These are phyloP conservation scores for Lyophyllum shimeji DNA, from an alignment of 768 basidiomycete species.

Conservation along the genomic window DNA sequence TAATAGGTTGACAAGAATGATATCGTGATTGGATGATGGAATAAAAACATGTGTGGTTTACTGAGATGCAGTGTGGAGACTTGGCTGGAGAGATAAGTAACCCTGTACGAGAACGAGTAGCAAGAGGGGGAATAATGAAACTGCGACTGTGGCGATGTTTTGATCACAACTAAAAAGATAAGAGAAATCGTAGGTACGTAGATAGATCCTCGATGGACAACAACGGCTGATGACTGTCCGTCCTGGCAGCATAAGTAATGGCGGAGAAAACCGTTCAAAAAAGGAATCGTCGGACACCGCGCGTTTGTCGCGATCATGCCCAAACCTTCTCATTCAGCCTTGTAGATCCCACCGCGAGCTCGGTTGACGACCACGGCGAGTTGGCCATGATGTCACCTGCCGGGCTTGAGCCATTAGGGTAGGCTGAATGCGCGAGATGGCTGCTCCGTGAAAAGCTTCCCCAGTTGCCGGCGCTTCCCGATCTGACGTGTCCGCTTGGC, in stretches of 20 bases:
- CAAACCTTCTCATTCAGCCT: slow-evolving; percentile 63
- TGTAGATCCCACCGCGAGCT: slow-evolving; percentile 47
- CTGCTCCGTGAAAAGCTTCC: slow-evolving; percentile 57
- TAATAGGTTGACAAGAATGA: slow-evolving; percentile 24
- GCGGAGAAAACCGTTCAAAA: slow-evolving; percentile 26
- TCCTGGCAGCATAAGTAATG: slow-evolving; percentile 37
- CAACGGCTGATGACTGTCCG: slow-evolving; percentile 34
- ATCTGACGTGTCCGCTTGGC: slow-evolving; percentile 66
- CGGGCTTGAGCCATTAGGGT: slow-evolving; percentile 57
- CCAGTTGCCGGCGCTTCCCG: slow-evolving; percentile 84
- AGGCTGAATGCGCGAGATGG: slow-evolving; percentile 48
- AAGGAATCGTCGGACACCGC: slow-evolving; percentile 11
- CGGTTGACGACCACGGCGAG: slow-evolving; percentile 60
- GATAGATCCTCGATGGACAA: slow-evolving; percentile 20
- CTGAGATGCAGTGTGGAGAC: slow-evolving; percentile 37
- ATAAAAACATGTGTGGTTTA: slow-evolving; percentile 49
- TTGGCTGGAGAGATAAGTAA: slow-evolving; percentile 39
- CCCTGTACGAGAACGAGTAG: slow-evolving; percentile 33
- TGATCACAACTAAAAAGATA: slow-evolving; percentile 14
- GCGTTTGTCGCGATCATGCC: slow-evolving; percentile 35
- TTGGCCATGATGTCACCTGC: slow-evolving; percentile 55
- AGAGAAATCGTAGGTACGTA: slow-evolving; percentile 17
- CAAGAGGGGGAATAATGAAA: slow-evolving; percentile 30
- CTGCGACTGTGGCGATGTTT: slow-evolving; percentile 20
- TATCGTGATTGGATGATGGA: slow-evolving; percentile 37